Percentiles rank a stretch among this genome's conserved stretches.
phyloP scores from a whole-genome alignment of 352 stramenopile species.

The Phytophthora cajani region DNA sequence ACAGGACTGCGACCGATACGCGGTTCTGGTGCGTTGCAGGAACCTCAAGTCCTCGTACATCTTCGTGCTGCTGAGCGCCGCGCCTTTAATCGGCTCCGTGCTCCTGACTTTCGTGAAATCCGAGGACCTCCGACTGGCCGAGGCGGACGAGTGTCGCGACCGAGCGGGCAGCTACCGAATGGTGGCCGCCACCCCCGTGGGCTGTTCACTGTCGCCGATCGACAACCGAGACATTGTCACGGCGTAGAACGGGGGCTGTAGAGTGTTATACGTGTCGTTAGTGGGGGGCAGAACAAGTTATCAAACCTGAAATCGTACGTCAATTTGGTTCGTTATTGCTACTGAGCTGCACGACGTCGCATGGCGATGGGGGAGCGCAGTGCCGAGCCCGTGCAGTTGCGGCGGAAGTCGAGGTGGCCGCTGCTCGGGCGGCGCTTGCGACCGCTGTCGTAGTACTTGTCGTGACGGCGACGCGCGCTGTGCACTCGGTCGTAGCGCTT shows the following conservation, averaged over 20 bases:
- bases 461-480: slow-evolving; percentile 22
- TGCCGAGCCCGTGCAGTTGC: slow-evolving; percentile 24
- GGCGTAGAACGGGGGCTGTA: slow-evolving; percentile 6
- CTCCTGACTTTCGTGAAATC: slow-evolving; percentile 41
- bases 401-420: slow-evolving; percentile 22
- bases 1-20: slow-evolving; percentile 41
- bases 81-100: slow-evolving; percentile 42
- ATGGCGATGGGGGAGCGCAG: slow-evolving; percentile 18
- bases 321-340: slow-evolving; percentile 18
- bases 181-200: slow-evolving; percentile 21
- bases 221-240: slow-evolving; percentile 7
- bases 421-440: slow-evolving; percentile 28
- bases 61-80: slow-evolving; percentile 43
- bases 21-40: slow-evolving; percentile 39
- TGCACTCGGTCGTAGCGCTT: slow-evolving; percentile 39
- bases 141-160: slow-evolving; percentile 23
- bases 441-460: slow-evolving; percentile 30
- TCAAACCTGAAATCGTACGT: neutral
- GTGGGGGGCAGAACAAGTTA: neutral
- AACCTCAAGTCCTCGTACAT: slow-evolving; percentile 46
- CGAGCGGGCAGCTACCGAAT: slow-evolving; percentile 36
- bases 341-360: slow-evolving; percentile 26
- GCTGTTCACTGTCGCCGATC: too few relatives aligned
- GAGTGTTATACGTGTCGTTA: neutral
- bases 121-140: slow-evolving; percentile 12